Evolutionary conservation across 371 early-diverging fungal genomes (phyloP).

Genomic region (Mucor racemosus): DNA sequence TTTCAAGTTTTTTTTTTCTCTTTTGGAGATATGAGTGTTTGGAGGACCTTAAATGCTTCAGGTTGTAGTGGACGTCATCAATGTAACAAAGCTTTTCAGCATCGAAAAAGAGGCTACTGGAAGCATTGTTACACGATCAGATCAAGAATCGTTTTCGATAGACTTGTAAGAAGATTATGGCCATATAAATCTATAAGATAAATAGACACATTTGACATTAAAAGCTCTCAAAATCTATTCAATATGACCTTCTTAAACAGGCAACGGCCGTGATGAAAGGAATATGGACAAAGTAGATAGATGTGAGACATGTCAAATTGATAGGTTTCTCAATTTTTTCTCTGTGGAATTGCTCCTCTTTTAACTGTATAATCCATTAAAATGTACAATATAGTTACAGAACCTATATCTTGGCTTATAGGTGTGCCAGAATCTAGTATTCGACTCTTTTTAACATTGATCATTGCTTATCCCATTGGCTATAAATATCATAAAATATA

Average conservation of each 20-base stretch:
- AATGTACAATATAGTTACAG: neutral
- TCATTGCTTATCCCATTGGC: slow-evolving; percentile 40
- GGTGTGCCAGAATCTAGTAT: slow-evolving; percentile 62
- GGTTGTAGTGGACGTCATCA: slow-evolving; percentile 1
- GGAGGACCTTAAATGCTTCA: slow-evolving; percentile 7
- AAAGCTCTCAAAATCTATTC: too few species aligned
- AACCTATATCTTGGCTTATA: slow-evolving; percentile 21
- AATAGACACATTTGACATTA: too few species aligned
- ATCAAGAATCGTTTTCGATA: neutral
- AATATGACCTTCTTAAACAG: too few species aligned
- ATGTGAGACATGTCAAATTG: neutral
- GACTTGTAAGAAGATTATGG: too few species aligned
- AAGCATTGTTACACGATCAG: slow-evolving; percentile 1
- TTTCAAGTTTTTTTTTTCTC: slow-evolving; percentile 1
- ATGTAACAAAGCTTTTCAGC: neutral
- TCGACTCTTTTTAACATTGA: slow-evolving; percentile 22
- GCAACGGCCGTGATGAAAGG: too few species aligned
- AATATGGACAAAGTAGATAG: neutral
- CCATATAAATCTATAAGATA: too few species aligned
- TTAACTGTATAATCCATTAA: neutral
- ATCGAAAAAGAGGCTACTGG: neutral
- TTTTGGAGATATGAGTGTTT: neutral
- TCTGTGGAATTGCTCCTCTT: neutral
- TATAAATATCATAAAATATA: slow-evolving; percentile 33
- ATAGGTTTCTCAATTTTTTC: neutral